Conservation (phyloP, 257 asterid genomes). For the Petrea volubilis region DNA sequence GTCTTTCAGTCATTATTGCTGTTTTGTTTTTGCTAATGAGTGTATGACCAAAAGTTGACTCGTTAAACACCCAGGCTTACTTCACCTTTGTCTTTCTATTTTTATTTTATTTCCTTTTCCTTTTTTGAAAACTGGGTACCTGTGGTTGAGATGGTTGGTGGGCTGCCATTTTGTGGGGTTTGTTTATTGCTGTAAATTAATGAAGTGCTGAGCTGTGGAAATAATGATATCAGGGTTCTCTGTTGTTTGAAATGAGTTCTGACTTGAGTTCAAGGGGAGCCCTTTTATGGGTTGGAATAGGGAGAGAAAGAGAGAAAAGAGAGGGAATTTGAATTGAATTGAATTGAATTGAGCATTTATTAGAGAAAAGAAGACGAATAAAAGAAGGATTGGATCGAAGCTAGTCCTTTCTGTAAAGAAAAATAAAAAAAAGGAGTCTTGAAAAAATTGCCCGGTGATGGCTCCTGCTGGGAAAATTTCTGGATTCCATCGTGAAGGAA, state of each 20-base stretch:
- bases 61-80: slow-evolving; percentile 17
- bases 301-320: slow-evolving; percentile 13
- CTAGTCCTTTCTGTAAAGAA: not conserved
- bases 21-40: slow-evolving; percentile 30
- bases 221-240: slow-evolving; percentile 38
- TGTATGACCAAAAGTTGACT: slow-evolving; percentile 35
- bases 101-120: slow-evolving; percentile 19
- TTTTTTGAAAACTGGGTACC: slow-evolving; percentile 30
- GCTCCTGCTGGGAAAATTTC: slow-evolving; percentile 72
- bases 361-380: slow-evolving; percentile 8
- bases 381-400: slow-evolving; percentile 9
- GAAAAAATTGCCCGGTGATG: slow-evolving; percentile 41
- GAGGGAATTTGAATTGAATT: slow-evolving; percentile 40
- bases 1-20: slow-evolving; percentile 46
- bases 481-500: slow-evolving; percentile 73
- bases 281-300: slow-evolving; percentile 21
- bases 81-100: slow-evolving; percentile 17
- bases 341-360: slow-evolving; percentile 37
- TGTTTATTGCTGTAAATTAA: slow-evolving; percentile 34
- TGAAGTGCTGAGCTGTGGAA: slow-evolving; percentile 48
- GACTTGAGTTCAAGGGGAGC: slow-evolving; percentile 27
- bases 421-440: slow-evolving; percentile 10
- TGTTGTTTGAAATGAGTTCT: slow-evolving; percentile 27
- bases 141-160: slow-evolving; percentile 71
- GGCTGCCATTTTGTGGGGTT: slow-evolving; percentile 46